Evolutionary conservation across 495 filamentous ascomycete genomes (phyloP).

Genomic region (Penicillium simplicissimum): DNA sequence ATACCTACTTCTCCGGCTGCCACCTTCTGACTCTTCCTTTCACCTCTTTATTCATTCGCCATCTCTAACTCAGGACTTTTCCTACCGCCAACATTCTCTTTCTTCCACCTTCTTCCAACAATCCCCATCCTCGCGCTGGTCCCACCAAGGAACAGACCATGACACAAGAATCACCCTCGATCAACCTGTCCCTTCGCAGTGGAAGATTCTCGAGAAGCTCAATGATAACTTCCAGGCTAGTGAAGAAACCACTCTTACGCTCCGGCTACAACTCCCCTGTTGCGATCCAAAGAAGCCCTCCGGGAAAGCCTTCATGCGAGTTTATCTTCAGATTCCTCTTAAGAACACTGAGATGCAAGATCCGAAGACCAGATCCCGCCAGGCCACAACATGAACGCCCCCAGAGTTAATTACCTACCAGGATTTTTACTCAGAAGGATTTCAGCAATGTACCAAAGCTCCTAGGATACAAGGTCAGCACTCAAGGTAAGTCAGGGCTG

Average conservation of each 20-base stretch:
- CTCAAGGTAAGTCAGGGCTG: conserved; percentile 14
- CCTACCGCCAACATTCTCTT: not conserved
- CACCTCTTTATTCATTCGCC: too few relatives aligned
- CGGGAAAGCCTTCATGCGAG: conserved; percentile 14
- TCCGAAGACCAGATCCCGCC: conserved; percentile 15
- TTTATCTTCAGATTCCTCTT: conserved; percentile 21
- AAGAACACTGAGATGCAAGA: conserved; percentile 16
- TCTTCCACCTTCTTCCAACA: conserved; percentile 1
- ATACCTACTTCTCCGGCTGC: not conserved
- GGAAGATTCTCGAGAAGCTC: conserved; percentile 13
- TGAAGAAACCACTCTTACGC: conserved; percentile 13
- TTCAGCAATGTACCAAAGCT: conserved; percentile 14
- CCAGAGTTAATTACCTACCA: conserved; percentile 13
- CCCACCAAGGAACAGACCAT: conserved; percentile 6
- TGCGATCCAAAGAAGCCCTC: conserved; percentile 11
- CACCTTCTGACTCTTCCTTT: not conserved
- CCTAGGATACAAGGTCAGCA: conserved; percentile 14
- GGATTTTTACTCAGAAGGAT: conserved; percentile 8
- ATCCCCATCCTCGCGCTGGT: conserved; percentile 5
- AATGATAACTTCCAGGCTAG: conserved; percentile 7
- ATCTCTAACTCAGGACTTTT: not conserved
- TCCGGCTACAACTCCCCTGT: conserved; percentile 17
- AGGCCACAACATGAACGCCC: conserved; percentile 14
- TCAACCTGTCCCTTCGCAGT: conserved; percentile 10
- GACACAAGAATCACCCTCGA: conserved; percentile 8